Evolutionary conservation across 805 yeast genomes (phyloP).

Genomic region (Ogataea pignaliae): DNA sequence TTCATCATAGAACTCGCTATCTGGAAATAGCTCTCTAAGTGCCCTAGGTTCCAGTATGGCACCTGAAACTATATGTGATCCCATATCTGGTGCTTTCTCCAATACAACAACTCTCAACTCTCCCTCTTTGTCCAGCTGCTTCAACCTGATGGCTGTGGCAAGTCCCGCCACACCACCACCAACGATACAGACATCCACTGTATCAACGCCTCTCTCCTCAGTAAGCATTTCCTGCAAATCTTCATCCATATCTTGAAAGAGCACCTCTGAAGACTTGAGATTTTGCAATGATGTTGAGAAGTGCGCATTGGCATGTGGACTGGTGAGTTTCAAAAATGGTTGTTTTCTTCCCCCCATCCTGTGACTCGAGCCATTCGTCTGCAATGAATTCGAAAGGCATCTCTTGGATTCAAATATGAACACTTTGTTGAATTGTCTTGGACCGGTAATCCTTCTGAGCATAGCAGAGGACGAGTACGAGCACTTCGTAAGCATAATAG

Average conservation of each 20-base stretch:
- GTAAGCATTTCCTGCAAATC: conserved; percentile 45
- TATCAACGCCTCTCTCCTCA: conserved; percentile 75
- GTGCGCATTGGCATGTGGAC: no score
- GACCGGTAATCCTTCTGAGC: no score
- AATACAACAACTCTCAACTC: conserved; percentile 76
- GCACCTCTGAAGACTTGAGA: conserved; percentile 20
- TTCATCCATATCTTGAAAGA: conserved; percentile 26
- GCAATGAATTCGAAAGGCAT: no score
- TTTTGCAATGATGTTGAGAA: conserved; percentile 1
- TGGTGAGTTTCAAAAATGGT: no score
- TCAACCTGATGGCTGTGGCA: conserved; percentile 85
- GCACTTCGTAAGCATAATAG: no score
- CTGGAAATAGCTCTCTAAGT: conserved; percentile 76
- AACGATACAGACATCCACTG: conserved; percentile 90
- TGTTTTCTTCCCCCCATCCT: no score
- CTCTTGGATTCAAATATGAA: no score
- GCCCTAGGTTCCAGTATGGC: conserved; percentile 93
- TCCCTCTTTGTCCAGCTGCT: conserved; percentile 72
- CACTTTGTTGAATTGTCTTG: no score
- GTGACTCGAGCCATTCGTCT: no score
- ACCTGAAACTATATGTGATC: conserved; percentile 88
- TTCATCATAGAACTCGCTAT: conserved; percentile 48
- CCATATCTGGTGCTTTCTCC: conserved; percentile 92
- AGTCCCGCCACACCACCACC: conserved; percentile 99
- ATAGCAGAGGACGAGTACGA: no score